Evolutionary conservation across 495 filamentous ascomycete genomes (phyloP), one percentile per base, ranked within the genome.

Genomic region (Talaromyces adpressus): DNA sequence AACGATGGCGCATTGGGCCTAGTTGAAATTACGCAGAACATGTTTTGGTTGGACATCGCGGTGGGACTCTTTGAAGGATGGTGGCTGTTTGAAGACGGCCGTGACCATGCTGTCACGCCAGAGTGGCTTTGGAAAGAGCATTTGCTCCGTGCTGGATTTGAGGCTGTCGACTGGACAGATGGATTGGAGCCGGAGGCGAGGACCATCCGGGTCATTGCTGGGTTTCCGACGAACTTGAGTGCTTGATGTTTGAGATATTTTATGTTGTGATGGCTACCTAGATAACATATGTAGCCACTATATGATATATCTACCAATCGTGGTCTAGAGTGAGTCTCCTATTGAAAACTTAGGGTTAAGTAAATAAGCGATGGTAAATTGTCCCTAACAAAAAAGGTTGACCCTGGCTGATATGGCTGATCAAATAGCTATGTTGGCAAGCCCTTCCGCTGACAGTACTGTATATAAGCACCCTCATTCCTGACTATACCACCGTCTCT

Each of bases 21-120:
- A 3, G 56, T 79, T 2, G 79, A 82, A 69, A 62, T 79, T 12
- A 81, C 77, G 0, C 57, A 62, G 27, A 69, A 70, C 12, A 64
- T 79, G 20, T 67, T 30, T 56, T 72, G 73, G 70, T 61, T 72
- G 18, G 75, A 76, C 41, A 25, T 75, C 7, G 66, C 68, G 2
- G 67, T 76, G 39, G 75, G 75, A 7, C 67, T 77, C 2, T 58
- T 77, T 1, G 71, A 76, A 22, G 73, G 73, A 2, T 77, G 75
- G 75, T 76, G 73, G 73, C 41, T 68, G 4, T 70, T 70, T 45
- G 66, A 72, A 3, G 72, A 74, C 52, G 73, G 72, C 16, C 67
- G 70, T 0, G 8, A 51, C 8, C 67, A 77, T 62, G 68, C 66
- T 5, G 20, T 75, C 39, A 62, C 64, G 9, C 18, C 45, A 32